Percentiles rank a stretch among this genome's conserved stretches.
phyloP scores from a whole-genome alignment of 2,329 filamentous ascomycete species.

The Aspergillus sp. region DNA sequence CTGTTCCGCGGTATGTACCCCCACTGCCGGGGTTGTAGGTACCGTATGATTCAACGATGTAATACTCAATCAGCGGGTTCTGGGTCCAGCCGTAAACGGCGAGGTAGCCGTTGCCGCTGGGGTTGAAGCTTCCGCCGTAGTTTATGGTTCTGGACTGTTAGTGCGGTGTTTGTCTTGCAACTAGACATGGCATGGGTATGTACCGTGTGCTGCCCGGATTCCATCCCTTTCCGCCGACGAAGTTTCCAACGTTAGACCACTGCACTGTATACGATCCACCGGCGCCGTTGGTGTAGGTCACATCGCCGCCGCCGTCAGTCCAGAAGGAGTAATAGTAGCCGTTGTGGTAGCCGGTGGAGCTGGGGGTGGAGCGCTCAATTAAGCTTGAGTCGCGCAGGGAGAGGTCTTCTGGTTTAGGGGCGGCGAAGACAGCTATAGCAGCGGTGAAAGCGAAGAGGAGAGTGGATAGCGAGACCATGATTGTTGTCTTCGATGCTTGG shows the following conservation, averaged over 20 bases:
- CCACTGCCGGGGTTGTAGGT: slow-evolving; percentile 33
- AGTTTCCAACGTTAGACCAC: slow-evolving; percentile 51
- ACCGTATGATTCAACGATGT: slow-evolving; percentile 38
- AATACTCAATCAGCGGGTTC: slow-evolving; percentile 38
- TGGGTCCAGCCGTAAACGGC: slow-evolving; percentile 45
- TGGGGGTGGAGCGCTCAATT: slow-evolving; percentile 12
- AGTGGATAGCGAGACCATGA: neutral
- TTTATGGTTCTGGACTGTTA: slow-evolving; percentile 20
- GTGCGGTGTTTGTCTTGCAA: neutral
- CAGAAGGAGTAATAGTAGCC: slow-evolving; percentile 54
- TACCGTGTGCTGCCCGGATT: slow-evolving; percentile 53
- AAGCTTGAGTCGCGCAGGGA: neutral
- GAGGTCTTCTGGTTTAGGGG: neutral
- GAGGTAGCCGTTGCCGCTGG: slow-evolving; percentile 35
- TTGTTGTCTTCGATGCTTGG: too few relatives aligned
- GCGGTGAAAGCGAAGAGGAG: neutral
- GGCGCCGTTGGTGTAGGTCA: slow-evolving; percentile 49
- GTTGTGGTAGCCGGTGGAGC: slow-evolving; percentile 34
- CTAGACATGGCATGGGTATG: slow-evolving; percentile 2
- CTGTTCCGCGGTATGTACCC: slow-evolving; percentile 34
- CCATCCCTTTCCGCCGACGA: slow-evolving; percentile 61
- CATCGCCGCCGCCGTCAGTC: slow-evolving; percentile 47
- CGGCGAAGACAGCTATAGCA: neutral
- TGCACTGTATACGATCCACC: slow-evolving; percentile 47
- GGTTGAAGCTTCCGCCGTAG: slow-evolving; percentile 29